A percentile compares a stretch with the other conserved stretches of the same genome.
Conservation (phyloP, 1,284 basidiomycete species). For the Tilletia horrida region DNA sequence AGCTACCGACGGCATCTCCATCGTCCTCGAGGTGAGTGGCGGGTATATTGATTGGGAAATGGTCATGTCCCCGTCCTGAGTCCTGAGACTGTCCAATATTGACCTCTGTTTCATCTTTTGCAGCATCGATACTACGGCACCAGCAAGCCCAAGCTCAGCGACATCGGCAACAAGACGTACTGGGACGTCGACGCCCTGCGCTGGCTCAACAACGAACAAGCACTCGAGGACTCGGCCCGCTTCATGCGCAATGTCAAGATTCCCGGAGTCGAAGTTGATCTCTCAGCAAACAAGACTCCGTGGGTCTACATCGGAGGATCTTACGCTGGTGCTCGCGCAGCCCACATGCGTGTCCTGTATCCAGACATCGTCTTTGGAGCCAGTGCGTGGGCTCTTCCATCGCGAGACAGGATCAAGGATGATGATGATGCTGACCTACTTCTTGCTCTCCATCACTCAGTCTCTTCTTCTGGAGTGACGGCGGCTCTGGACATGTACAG, state of each 20-base stretch:
- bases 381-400: not conserved
- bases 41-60: too few relatives aligned
- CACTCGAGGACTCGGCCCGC: constrained; percentile 84
- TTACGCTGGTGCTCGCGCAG: constrained; percentile 88
- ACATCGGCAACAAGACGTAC: constrained; percentile 61
- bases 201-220: constrained; percentile 83
- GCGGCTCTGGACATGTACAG: constrained; percentile 52
- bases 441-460: not conserved
- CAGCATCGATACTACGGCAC: constrained; percentile 61
- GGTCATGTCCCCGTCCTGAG: too few relatives aligned
- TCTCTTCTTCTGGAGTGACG: constrained; percentile 65
- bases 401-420: not conserved
- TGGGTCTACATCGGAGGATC: constrained; percentile 88
- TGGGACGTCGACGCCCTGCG: constrained; percentile 59
- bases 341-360: constrained; percentile 69
- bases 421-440: not conserved
- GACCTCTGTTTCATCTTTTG: constrained; percentile 69
- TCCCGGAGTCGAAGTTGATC: constrained; percentile 66
- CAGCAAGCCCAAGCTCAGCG: constrained; percentile 74
- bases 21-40: constrained; percentile 68
- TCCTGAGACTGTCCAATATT: too few relatives aligned
- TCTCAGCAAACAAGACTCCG: constrained; percentile 64
- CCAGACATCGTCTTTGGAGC: constrained; percentile 15
- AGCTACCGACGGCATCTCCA: constrained; percentile 75
- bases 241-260: constrained; percentile 72